A percentile compares a stretch with the other conserved stretches of the same genome.
Evolutionary conservation across 257 asterid species (phyloP).

Genomic region (Linderniella brevidens): DNA sequence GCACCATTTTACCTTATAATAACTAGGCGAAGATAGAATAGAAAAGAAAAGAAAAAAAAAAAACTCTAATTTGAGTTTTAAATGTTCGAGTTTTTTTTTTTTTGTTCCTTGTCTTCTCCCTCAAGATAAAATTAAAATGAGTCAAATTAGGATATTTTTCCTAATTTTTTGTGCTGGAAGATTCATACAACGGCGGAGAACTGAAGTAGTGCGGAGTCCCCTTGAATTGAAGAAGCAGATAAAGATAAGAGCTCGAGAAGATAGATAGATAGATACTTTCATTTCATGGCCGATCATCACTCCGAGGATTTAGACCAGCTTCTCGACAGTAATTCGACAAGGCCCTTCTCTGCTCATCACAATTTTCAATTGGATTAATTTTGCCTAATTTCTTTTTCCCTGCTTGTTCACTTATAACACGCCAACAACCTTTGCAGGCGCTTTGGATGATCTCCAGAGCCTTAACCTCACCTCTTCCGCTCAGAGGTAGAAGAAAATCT

Average conservation of each 20-base stretch:
- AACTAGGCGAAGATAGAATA: too few species aligned
- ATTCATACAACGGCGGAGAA: too few species aligned
- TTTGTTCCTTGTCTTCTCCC: too few species aligned
- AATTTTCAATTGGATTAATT: not conserved
- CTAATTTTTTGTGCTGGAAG: too few species aligned
- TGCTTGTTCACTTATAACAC: not conserved
- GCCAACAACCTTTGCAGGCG: conserved; percentile 49
- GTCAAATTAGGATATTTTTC: too few species aligned
- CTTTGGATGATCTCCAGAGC: conserved; percentile 96
- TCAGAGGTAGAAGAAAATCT: conserved; percentile 37
- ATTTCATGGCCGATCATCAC: conserved; percentile 60
- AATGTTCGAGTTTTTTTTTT: too few species aligned
- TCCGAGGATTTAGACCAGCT: conserved; percentile 85
- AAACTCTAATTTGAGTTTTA: too few species aligned
- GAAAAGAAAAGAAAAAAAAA: too few species aligned
- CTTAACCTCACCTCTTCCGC: conserved; percentile 67
- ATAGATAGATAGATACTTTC: conserved; percentile 7
- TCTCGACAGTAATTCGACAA: conserved; percentile 49
- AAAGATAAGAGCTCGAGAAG: not conserved
- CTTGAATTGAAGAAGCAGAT: conserved; percentile 10
- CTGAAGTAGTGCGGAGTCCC: too few species aligned
- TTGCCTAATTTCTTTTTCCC: not conserved
- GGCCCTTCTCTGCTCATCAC: not conserved
- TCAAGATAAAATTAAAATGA: too few species aligned
- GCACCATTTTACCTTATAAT: too few species aligned